Evolutionary conservation across 2,329 filamentous ascomycete species (phyloP), one percentile per base, ranked within the genome.

Genomic region (Lasiodiplodia gonubiensis): DNA sequence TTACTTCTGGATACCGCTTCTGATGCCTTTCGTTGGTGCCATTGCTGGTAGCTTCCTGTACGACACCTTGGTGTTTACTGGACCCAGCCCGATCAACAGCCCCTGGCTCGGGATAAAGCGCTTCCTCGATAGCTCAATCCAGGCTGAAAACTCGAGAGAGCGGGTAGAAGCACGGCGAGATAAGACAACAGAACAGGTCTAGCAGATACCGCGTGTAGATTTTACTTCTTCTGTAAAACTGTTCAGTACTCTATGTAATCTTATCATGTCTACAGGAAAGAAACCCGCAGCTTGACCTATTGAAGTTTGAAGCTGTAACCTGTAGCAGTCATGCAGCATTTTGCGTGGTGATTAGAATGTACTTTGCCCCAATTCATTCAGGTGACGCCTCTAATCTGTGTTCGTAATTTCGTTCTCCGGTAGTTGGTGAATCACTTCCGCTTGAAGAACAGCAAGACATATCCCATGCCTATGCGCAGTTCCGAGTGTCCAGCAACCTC

Each of bases 31-130:
- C 74, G 76, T 86, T 11, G 90, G 90, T 5, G 86, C 84, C 71
- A 76, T 83, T 0, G 86, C 90, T 70, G 89, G 90, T 3, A 89
- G 87, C 2, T 87, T 89, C 74, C 71, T 91, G 27, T 91, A 92
- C 74, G 89, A 92, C 74, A 74, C 86, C 2, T 86, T 91, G 81
- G 53, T 93, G 48, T 93, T 89, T 74, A 90, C 88, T 0, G 90
- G 90, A 3, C 77, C 89, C n/a, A 90, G 86, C 70, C 89, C 90
- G 0, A 82, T 92, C 71, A 92, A 92, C 77, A 88, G 84, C 0
- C 89, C 89, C 0, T 89, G 83, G 78, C 76, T 91, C 73, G 89
- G 90, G 5, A 11, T 60, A 3, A 60, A 60, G 39, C 57, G 57
- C 11, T 21, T 60, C n/a, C 4, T 59, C 21, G 54, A 59, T 23